Conservation (phyloP, 129 eudicot species). For the Artemisia argyi region DNA sequence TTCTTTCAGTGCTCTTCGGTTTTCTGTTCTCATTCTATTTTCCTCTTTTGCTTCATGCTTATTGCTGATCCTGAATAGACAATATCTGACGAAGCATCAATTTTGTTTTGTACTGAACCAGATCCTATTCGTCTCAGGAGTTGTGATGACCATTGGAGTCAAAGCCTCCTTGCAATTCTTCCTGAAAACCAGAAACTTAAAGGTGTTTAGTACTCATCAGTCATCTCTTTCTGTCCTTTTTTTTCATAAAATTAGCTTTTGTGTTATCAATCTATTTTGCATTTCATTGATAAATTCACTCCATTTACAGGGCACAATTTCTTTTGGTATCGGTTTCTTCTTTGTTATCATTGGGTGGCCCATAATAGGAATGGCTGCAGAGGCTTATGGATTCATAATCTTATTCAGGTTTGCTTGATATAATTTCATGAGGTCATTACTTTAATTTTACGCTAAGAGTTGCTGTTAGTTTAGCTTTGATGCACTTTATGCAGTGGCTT, state of each 20-base stretch:
- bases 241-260: neutral
- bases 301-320: slow-evolving; percentile 5
- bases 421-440: neutral
- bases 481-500: slow-evolving; percentile 1
- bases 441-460: neutral
- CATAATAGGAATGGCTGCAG: slow-evolving; percentile 5
- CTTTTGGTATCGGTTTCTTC: slow-evolving; percentile 17
- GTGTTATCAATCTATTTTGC: neutral
- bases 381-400: slow-evolving; percentile 7
- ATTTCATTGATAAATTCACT: neutral
- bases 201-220: neutral
- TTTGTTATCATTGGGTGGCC: slow-evolving; percentile 22
- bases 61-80: neutral
- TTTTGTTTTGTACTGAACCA: slow-evolving; percentile 11
- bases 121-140: slow-evolving; percentile 17
- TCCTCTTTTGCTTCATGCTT: neutral
- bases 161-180: slow-evolving; percentile 12
- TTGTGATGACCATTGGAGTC: slow-evolving; percentile 10
- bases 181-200: neutral
- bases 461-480: neutral
- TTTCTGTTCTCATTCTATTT: neutral
- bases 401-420: slow-evolving; percentile 10
- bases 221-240: neutral
- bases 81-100: slow-evolving; percentile 12
- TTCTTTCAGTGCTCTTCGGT: neutral